A percentile compares a stretch with the other conserved stretches of the same genome.
Evolutionary conservation across 208 protist genomes (phyloP).

Genomic region (Crithidia fasciculata): DNA sequence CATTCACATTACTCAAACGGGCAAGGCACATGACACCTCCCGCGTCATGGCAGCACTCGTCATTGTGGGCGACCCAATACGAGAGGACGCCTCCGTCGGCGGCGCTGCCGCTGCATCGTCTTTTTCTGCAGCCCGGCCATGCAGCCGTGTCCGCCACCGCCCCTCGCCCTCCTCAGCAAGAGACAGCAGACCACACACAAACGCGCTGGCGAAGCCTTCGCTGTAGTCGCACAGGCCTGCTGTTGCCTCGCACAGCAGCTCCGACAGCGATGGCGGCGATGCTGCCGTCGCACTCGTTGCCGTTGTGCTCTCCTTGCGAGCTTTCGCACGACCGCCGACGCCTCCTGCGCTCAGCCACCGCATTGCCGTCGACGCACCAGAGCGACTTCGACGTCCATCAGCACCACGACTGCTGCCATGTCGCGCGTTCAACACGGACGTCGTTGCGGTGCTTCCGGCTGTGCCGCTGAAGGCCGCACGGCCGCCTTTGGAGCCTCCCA

Average conservation of each 20-base stretch:
- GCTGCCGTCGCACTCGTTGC: neutral
- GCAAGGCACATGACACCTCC: neutral
- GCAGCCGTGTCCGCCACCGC: neutral
- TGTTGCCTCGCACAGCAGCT: conserved; percentile 25
- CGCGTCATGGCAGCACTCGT: neutral
- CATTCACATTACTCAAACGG: neutral
- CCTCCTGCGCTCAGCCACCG: too few relatives aligned
- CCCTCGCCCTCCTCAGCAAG: conserved; percentile 15
- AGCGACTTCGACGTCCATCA: too few relatives aligned
- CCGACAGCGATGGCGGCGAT: conserved; percentile 10
- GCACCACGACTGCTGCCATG: too few relatives aligned
- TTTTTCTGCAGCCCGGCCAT: neutral
- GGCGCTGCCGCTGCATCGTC: neutral
- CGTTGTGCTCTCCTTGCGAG: too few relatives aligned
- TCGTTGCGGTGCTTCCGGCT: neutral
- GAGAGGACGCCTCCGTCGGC: neutral
- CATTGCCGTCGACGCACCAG: too few relatives aligned
- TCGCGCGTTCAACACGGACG: neutral
- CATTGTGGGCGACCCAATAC: neutral
- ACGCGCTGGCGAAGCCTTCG: conserved; percentile 52
- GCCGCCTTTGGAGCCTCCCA: neutral
- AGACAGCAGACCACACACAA: conserved; percentile 57
- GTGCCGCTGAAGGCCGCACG: neutral
- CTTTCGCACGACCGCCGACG: too few relatives aligned
- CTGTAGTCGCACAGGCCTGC: conserved; percentile 38